Evolutionary conservation across 805 yeast genomes (phyloP).

Genomic region (Metschnikowia reukaufii): DNA sequence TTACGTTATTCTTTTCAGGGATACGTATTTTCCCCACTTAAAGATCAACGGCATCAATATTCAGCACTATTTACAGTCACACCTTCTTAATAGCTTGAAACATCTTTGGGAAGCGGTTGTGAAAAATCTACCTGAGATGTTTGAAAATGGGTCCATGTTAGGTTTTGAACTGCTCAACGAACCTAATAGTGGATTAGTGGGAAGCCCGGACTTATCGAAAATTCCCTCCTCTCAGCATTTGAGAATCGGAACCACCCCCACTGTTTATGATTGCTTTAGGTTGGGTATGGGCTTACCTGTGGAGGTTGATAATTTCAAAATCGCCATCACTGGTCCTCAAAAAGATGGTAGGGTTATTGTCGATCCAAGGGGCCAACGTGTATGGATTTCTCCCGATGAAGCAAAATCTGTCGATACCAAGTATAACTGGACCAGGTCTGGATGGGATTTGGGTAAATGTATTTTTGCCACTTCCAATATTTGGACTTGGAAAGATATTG

Average conservation of each 20-base stretch:
- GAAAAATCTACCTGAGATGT: constrained; percentile 31
- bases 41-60: constrained; percentile 69
- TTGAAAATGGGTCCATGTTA: constrained; percentile 49
- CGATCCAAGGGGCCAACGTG: constrained; percentile 64
- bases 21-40: constrained; percentile 72
- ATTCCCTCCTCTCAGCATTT: constrained; percentile 65
- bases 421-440: constrained; percentile 68
- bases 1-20: constrained; percentile 85
- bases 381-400: constrained; percentile 63
- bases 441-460: constrained; percentile 76
- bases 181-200: constrained; percentile 76
- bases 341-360: constrained; percentile 56
- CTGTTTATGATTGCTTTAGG: constrained; percentile 68
- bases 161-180: constrained; percentile 88
- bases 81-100: constrained; percentile 54
- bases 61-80: constrained; percentile 72
- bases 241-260: constrained; percentile 79
- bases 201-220: constrained; percentile 52
- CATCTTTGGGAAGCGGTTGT: constrained; percentile 34
- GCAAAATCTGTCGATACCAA: constrained; percentile 48
- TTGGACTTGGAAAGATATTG: constrained; percentile 53
- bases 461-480: constrained; percentile 79
- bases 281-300: constrained; percentile 77
- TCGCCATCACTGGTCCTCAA: constrained; percentile 75
- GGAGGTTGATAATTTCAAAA: constrained; percentile 66